phyloP scores from a whole-genome alignment of 1,284 basidiomycete species.

The Fomitiporia mediterranea region DNA sequence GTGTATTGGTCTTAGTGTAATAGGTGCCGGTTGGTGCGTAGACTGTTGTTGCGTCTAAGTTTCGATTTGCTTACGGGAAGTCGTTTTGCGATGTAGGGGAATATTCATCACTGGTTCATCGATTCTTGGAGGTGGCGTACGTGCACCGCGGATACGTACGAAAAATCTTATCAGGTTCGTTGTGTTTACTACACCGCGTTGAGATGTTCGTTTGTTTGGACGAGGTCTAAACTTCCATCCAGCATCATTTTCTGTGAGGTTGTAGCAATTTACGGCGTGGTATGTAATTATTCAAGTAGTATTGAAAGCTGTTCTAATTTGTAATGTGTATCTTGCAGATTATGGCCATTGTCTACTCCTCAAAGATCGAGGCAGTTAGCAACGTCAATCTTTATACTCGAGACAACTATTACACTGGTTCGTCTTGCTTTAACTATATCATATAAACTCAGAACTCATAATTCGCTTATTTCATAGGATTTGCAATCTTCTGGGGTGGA shows the following conservation, averaged over 20 bases:
- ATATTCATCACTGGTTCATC: conserved; percentile 96
- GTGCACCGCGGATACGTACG: conserved; percentile 90
- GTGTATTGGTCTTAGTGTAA: conserved; percentile 90
- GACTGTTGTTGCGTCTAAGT: background rate
- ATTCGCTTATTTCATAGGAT: conserved; percentile 46
- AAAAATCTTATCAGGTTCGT: conserved; percentile 95
- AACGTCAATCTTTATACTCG: conserved; percentile 68
- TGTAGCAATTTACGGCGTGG: conserved; percentile 93
- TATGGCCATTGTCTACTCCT: conserved; percentile 90
- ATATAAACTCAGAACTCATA: background rate
- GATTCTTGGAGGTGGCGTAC: conserved; percentile 93
- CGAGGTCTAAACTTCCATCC: conserved; percentile 3
- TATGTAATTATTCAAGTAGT: conserved; percentile 38
- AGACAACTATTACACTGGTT: conserved; percentile 88
- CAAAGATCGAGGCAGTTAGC: conserved; percentile 63
- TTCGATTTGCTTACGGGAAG: background rate
- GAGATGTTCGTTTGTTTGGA: background rate
- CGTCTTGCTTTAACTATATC: conserved; percentile 21
- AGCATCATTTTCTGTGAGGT: conserved; percentile 99
- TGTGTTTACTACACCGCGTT: background rate
- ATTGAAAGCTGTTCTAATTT: background rate
- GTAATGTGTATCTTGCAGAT: conserved; percentile 46
- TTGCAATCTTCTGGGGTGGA: conserved; percentile 92
- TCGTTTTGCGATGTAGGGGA: conserved; percentile 59
- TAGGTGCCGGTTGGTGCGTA: conserved; percentile 92